Base-by-base conservation (phyloP, 495 filamentous ascomycete species). In the Penicillium macrosclerotiorum region DNA sequence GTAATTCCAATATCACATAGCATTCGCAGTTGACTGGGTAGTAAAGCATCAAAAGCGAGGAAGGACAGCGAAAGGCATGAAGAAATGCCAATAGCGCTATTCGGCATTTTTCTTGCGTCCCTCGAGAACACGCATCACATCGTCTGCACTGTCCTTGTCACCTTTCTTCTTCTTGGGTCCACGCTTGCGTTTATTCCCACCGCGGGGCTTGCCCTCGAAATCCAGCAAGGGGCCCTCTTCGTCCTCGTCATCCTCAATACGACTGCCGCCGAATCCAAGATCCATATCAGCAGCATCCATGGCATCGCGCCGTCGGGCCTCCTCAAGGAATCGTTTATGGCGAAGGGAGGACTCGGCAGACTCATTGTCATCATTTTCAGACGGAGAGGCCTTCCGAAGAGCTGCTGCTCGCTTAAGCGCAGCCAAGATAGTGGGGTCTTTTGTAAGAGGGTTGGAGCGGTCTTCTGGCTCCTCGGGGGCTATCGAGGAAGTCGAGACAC, bases 261-360 rank as follows among this genome's bases (percentile, higher is more conserved):
- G 79, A 51, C 84, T 90, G 12, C 84, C 85, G 5, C 94, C 93
- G 60, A 98, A 97, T 24, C 90, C 93, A 65, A 96, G 74, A 55
- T 98, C 93, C 71, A 98, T 79, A 67, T 98, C 93, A 32, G 90
- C 88, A 8, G 88, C 82, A 67, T 98, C 93, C 32, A 91, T 78
- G 49, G 86, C 86, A 32, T 83, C 78, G 5, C 58, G 63, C 5
- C 69, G 68, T 19, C 60, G 65, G 5, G 65, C 68, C 33, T 82
- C 78, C 52, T 88, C 79, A 8, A 96, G 68, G 69, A 96, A 85
- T 47, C 81, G 82, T 58, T 80, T 82, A 14, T 84, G 81, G 18
- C 84, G 85, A 42, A 80, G 81, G 29, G 80, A 75, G 30, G 78
- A 77, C 3, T 74, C 76, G 26, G 64, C 60, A 42, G 42, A 67